These are phyloP conservation scores for Alternaria hordeiaustralica DNA, from an alignment of 2,329 filamentous ascomycete genomes.

Conservation along the genomic window DNA sequence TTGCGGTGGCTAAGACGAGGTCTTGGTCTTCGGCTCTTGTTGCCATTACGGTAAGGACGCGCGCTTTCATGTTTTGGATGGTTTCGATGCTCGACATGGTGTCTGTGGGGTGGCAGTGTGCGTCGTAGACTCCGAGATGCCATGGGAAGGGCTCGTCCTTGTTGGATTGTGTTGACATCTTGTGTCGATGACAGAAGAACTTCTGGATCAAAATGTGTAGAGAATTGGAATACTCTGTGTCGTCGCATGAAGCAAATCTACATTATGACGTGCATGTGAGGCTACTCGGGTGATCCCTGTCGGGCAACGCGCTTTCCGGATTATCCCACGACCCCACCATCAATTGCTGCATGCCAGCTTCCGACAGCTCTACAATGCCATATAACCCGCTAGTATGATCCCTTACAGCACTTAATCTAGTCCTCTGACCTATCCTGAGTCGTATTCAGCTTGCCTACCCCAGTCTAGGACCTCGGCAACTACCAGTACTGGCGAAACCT, in stretches of 20 bases:
- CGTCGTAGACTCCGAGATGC: slow-evolving; percentile 75
- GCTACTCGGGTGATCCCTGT: slow-evolving; percentile 5
- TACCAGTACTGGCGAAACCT: not conserved
- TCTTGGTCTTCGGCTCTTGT: slow-evolving; percentile 77
- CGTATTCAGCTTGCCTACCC: not conserved
- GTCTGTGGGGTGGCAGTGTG: slow-evolving; percentile 85
- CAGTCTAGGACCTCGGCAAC: not conserved
- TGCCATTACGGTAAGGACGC: slow-evolving; percentile 75
- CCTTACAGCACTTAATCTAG: not conserved
- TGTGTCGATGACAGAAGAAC: too few species aligned
- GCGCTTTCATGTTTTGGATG: slow-evolving; percentile 70
- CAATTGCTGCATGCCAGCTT: not conserved
- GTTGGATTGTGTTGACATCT: slow-evolving; percentile 5
- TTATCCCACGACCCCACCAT: not conserved
- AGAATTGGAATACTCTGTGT: not conserved
- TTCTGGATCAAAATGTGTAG: too few species aligned
- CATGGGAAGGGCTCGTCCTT: slow-evolving; percentile 62
- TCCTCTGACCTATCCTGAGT: not conserved
- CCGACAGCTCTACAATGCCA: not conserved
- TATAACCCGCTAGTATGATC: not conserved
- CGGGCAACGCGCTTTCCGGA: not conserved
- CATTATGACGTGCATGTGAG: slow-evolving; percentile 13
- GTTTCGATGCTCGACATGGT: slow-evolving; percentile 67
- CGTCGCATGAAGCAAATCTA: slow-evolving; percentile 1
- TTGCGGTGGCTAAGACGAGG: slow-evolving; percentile 69